phyloP scores from a whole-genome alignment of 495 filamentous ascomycete genomes.

The Elaphomyces granulatus region DNA sequence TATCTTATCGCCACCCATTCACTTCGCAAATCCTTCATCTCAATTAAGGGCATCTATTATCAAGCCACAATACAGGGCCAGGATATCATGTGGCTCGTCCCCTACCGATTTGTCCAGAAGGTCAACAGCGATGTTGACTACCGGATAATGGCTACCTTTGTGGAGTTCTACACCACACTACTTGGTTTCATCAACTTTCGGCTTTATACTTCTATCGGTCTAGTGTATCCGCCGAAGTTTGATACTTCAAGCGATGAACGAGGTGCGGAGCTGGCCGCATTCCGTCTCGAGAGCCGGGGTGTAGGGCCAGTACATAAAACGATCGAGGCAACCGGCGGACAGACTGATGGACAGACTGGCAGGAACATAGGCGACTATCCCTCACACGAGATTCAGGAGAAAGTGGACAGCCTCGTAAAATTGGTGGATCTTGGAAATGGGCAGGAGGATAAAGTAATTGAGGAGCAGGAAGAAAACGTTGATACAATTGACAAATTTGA shows the following conservation, averaged over 20 bases:
- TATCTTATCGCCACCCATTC: conserved; percentile 85
- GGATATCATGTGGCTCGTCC: conserved; percentile 92
- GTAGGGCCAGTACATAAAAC: conserved; percentile 40
- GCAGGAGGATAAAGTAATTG: conserved; percentile 27
- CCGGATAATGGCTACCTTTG: conserved; percentile 96
- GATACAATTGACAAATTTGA: conserved; percentile 83
- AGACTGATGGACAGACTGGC: conserved; percentile 20
- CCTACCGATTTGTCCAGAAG: conserved; percentile 90
- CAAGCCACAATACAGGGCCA: conserved; percentile 98
- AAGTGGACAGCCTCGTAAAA: conserved; percentile 40
- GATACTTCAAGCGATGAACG: conserved; percentile 72
- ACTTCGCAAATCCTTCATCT: conserved; percentile 87
- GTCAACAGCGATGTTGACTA: conserved; percentile 91
- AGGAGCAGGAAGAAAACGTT: conserved; percentile 33
- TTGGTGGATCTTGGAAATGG: conserved; percentile 27
- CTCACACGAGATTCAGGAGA: conserved; percentile 35
- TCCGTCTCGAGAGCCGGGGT: conserved; percentile 64
- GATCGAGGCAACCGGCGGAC: conserved; percentile 35
- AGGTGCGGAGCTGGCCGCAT: conserved; percentile 82
- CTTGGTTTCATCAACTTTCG: conserved; percentile 92
- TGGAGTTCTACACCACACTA: conserved; percentile 95
- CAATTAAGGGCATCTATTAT: conserved; percentile 99
- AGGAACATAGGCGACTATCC: conserved; percentile 25
- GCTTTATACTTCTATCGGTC: conserved; percentile 75
- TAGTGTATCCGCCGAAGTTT: conserved; percentile 92